phyloP scores from a whole-genome alignment of 2,329 filamentous ascomycete genomes.

The Claviceps sp. region DNA sequence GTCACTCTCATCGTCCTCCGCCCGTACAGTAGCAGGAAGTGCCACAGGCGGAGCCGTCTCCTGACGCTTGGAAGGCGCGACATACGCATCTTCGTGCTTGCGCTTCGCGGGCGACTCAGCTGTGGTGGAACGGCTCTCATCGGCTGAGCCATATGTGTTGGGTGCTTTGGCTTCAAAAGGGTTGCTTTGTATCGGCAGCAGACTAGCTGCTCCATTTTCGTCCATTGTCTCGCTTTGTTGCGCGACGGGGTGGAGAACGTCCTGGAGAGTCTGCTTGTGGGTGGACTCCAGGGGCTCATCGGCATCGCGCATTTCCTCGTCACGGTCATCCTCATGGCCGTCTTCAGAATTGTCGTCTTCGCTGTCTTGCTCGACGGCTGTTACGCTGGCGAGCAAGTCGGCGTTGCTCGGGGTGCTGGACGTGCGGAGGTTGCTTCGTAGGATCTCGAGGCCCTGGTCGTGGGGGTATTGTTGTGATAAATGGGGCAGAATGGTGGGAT shows the following conservation, averaged over 20 bases:
- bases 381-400: constrained; percentile 15
- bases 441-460: constrained; percentile 55
- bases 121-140: constrained; percentile 6
- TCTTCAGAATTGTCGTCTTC: constrained; percentile 18
- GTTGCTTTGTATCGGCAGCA: constrained; percentile 20
- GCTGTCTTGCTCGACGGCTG: constrained; percentile 26
- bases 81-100: constrained; percentile 25
- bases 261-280: background rate
- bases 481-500: constrained; percentile 69
- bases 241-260: constrained; percentile 9
- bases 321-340: constrained; percentile 2
- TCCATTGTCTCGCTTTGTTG: constrained; percentile 10
- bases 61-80: constrained; percentile 25
- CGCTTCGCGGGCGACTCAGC: constrained; percentile 22
- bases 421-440: constrained; percentile 46
- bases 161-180: constrained; percentile 20
- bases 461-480: constrained; percentile 51
- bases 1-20: constrained; percentile 26
- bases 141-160: background rate
- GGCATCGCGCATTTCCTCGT: constrained; percentile 7
- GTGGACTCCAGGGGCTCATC: background rate
- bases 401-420: constrained; percentile 14
- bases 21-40: constrained; percentile 10
- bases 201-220: constrained; percentile 11
- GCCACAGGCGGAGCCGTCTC: constrained; percentile 20